Conservation (phyloP, 352 stramenopile genomes). For the Globisporangium solare region DNA sequence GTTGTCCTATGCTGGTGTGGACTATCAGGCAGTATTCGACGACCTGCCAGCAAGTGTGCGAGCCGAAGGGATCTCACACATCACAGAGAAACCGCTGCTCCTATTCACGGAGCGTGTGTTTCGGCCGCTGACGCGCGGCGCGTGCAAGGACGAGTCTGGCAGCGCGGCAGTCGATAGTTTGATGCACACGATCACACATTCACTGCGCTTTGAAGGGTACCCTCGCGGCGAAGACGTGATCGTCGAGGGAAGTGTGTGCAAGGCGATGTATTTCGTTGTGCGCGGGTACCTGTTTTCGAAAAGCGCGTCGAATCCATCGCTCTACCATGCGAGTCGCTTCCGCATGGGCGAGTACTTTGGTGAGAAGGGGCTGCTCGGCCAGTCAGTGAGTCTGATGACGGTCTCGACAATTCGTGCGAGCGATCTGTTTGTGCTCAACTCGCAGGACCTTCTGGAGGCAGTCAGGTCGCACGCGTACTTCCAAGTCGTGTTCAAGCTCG, state of each 20-base stretch:
- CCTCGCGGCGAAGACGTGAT: conserved; percentile 50
- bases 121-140: conserved; percentile 20
- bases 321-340: conserved; percentile 47
- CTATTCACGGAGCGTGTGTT: conserved; percentile 42
- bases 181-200: conserved; percentile 35
- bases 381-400: conserved; percentile 49
- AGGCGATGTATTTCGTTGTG: conserved; percentile 69
- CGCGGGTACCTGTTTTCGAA: conserved; percentile 47
- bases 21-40: conserved; percentile 53
- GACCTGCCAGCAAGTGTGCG: conserved; percentile 44
- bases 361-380: conserved; percentile 42
- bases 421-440: conserved; percentile 54
- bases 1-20: conserved; percentile 50
- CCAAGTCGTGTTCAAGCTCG: conserved; percentile 34
- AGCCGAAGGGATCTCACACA: conserved; percentile 38
- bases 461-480: conserved; percentile 40
- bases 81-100: conserved; percentile 38
- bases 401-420: conserved; percentile 51
- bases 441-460: conserved; percentile 37
- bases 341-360: conserved; percentile 54
- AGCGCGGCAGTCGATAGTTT: conserved; percentile 13
- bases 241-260: conserved; percentile 55
- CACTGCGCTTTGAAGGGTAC: conserved; percentile 60
- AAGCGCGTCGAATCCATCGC: conserved; percentile 35
- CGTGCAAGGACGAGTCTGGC: conserved; percentile 5